Evolutionary conservation across 2,329 filamentous ascomycete genomes (phyloP).

Genomic region (Exserohilum turcica): DNA sequence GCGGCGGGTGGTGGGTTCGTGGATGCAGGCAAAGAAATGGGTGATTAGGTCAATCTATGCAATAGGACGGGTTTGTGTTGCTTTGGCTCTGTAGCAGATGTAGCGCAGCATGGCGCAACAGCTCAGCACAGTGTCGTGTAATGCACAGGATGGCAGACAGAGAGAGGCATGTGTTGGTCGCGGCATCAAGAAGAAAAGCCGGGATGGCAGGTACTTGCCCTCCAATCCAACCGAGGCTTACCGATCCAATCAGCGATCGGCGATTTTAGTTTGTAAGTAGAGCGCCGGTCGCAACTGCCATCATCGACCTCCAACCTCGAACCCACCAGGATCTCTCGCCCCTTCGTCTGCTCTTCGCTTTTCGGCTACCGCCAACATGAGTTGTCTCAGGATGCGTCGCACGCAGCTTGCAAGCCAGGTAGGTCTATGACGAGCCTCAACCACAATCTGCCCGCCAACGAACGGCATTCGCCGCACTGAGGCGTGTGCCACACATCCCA

Average conservation of each 20-base stretch:
- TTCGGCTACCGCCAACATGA: conserved; percentile 43
- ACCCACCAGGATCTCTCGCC: conserved; percentile 29
- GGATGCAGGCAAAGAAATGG: background rate
- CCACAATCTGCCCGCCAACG: conserved; percentile 14
- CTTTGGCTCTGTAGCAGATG: background rate
- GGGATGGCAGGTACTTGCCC: conserved; percentile 23
- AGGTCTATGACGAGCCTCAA: conserved; percentile 26
- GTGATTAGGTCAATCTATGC: background rate
- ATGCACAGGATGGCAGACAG: background rate
- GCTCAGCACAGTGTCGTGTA: background rate
- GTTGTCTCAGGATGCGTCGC: conserved; percentile 48
- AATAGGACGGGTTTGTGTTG: background rate
- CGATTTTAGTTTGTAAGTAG: conserved; percentile 27
- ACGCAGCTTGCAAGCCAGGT: conserved; percentile 48
- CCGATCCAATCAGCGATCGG: conserved; percentile 33
- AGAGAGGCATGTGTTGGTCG: conserved; percentile 16
- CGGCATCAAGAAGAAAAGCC: conserved; percentile 33
- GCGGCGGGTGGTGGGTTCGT: background rate
- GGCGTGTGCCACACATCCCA: conserved; percentile 34
- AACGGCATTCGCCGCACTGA: conserved; percentile 33
- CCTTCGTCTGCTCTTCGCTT: conserved; percentile 32
- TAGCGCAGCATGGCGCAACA: background rate
- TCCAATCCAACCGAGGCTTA: conserved; percentile 36
- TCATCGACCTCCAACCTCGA: conserved; percentile 32
- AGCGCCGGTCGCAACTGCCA: conserved; percentile 22